phyloP scores from a whole-genome alignment of 1,284 basidiomycete genomes.

The Polyporus tsugae region DNA sequence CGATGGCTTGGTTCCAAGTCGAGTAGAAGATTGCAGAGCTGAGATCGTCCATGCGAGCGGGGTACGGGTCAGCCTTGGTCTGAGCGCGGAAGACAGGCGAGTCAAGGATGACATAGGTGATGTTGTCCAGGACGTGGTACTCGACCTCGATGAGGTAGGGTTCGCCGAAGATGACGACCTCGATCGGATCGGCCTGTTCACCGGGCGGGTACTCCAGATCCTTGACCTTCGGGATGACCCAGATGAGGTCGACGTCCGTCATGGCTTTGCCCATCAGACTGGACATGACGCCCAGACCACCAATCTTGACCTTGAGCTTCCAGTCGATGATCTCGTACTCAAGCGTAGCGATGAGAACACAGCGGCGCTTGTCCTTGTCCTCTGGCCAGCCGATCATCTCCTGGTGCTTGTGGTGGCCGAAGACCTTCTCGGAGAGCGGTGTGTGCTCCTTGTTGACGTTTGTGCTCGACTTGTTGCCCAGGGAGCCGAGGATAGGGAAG shows the following conservation, averaged over 20 bases:
- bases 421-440: slow-evolving; percentile 70
- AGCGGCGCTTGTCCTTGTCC: slow-evolving; percentile 87
- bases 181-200: slow-evolving; percentile 91
- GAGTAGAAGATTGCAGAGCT: slow-evolving; percentile 97
- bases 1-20: slow-evolving; percentile 96
- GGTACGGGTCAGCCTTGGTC: slow-evolving; percentile 93
- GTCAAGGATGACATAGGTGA: slow-evolving; percentile 92
- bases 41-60: slow-evolving; percentile 94
- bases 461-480: slow-evolving; percentile 71
- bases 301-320: slow-evolving; percentile 97
- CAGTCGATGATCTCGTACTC: slow-evolving; percentile 97
- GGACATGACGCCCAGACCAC: slow-evolving; percentile 96
- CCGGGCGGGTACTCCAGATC: slow-evolving; percentile 91
- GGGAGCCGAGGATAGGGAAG: slow-evolving; percentile 76
- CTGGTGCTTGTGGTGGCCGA: slow-evolving; percentile 57
- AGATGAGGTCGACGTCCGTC: slow-evolving; percentile 93
- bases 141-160: slow-evolving; percentile 95
- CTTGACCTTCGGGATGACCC: slow-evolving; percentile 94
- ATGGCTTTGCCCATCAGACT: slow-evolving; percentile 96
- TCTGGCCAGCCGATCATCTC: slow-evolving; percentile 94
- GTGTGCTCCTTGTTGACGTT: slow-evolving; percentile 62
- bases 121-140: slow-evolving; percentile 91
- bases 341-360: slow-evolving; percentile 89
- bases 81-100: slow-evolving; percentile 95
- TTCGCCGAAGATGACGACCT: slow-evolving; percentile 95